A percentile compares a stretch with the other conserved stretches of the same genome.
Conservation (phyloP, 2,329 filamentous ascomycete species). For the Alternaria solani region DNA sequence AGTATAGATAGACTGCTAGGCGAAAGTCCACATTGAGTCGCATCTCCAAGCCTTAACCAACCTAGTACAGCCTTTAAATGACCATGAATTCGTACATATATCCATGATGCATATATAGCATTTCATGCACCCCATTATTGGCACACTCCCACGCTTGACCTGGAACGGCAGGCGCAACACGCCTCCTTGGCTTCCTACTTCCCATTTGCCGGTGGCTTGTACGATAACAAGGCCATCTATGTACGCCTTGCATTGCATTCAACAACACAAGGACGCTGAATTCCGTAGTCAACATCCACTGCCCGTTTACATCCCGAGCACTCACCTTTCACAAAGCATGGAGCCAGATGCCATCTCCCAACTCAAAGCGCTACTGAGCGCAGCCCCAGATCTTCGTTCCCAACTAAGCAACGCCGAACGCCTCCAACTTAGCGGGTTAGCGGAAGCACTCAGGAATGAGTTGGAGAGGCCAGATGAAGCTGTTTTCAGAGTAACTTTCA, state of each 20-base stretch:
- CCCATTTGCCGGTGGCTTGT: not conserved
- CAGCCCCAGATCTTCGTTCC: conserved; percentile 7
- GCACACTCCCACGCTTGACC: not conserved
- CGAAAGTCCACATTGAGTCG: not conserved
- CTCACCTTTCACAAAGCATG: not conserved
- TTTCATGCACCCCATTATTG: not conserved
- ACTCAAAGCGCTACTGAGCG: conserved; percentile 7
- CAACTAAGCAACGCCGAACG: conserved; percentile 15
- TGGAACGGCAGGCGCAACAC: not conserved
- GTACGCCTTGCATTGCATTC: not conserved
- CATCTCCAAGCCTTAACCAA: not conserved
- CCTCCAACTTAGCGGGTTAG: conserved; percentile 15
- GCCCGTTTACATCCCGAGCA: not conserved
- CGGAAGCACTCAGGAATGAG: conserved; percentile 12
- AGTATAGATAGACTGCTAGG: not conserved
- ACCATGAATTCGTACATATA: not conserved
- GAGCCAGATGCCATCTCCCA: not conserved
- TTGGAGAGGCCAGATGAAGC: not conserved
- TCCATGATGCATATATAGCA: not conserved
- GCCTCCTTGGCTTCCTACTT: conserved; percentile 1
- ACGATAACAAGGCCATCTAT: not conserved
- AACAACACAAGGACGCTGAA: not conserved
- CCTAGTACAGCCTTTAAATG: not conserved
- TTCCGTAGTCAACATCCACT: not conserved
- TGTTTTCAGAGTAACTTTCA: not conserved